These are phyloP conservation scores for Heimioporus sp. DNA, from an alignment of 768 basidiomycete species.

Conservation along the genomic window DNA sequence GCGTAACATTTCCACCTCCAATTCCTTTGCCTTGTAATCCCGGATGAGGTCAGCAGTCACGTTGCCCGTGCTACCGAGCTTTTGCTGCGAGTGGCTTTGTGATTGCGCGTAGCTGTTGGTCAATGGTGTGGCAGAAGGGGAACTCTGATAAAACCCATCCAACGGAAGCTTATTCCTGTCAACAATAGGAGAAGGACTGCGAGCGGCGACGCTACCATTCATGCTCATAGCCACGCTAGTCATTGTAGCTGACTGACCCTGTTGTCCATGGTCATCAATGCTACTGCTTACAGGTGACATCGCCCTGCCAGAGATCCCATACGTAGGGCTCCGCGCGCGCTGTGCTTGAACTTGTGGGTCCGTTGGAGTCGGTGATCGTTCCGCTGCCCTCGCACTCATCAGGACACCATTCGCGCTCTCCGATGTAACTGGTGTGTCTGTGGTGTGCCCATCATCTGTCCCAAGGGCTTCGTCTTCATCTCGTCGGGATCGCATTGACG, in stretches of 20 bases:
- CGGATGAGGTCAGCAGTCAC: slow-evolving; percentile 72
- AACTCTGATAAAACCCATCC: slow-evolving; percentile 57
- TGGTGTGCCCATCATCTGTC: slow-evolving; percentile 50
- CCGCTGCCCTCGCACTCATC: slow-evolving; percentile 30
- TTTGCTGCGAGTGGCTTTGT: slow-evolving; percentile 32
- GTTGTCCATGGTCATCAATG: slow-evolving; percentile 22
- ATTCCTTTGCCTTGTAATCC: slow-evolving; percentile 80
- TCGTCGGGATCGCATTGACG: slow-evolving; percentile 47
- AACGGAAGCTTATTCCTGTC: slow-evolving; percentile 55
- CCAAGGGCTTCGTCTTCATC: slow-evolving; percentile 39
- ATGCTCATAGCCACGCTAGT: slow-evolving; percentile 52
- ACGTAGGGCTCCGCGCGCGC: slow-evolving; percentile 59
- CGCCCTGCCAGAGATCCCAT: slow-evolving; percentile 45
- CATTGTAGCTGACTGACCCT: slow-evolving; percentile 43
- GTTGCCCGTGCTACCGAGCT: slow-evolving; percentile 59
- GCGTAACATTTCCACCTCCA: slow-evolving; percentile 73
- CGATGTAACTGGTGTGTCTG: slow-evolving; percentile 44
- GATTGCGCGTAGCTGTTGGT: slow-evolving; percentile 50
- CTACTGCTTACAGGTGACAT: slow-evolving; percentile 54
- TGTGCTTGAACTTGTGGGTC: slow-evolving; percentile 32
- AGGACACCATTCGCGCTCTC: slow-evolving; percentile 37
- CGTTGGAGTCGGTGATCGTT: slow-evolving; percentile 57
- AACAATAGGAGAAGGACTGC: slow-evolving; percentile 58
- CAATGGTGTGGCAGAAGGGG: slow-evolving; percentile 41
- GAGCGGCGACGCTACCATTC: slow-evolving; percentile 44